Evolutionary conservation across 2,329 filamentous ascomycete genomes (phyloP).

Genomic region (Cercospora sp.): DNA sequence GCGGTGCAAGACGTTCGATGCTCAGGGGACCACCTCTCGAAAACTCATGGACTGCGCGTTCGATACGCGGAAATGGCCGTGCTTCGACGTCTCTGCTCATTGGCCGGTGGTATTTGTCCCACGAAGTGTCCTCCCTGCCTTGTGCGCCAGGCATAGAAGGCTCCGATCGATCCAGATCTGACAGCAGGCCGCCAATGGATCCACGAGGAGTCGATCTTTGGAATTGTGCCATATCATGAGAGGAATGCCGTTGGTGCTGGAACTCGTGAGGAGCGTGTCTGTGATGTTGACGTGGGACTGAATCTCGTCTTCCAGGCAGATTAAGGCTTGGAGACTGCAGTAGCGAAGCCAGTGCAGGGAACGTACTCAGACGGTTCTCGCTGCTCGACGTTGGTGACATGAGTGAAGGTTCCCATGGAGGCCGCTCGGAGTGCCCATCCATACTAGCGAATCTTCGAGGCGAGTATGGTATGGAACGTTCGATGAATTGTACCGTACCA

Average conservation of each 20-base stretch:
- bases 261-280: constrained; percentile 2
- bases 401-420: constrained; percentile 6
- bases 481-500: constrained; percentile 7
- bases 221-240: neutral
- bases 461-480: constrained; percentile 12
- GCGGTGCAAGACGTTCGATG: constrained; percentile 22
- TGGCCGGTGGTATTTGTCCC: constrained; percentile 23
- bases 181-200: neutral
- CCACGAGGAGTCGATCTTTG: neutral
- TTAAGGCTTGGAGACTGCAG: constrained; percentile 4
- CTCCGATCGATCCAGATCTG: constrained; percentile 10
- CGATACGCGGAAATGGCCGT: constrained; percentile 1
- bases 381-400: constrained; percentile 12
- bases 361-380: constrained; percentile 3
- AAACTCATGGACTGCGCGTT: constrained; percentile 23
- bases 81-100: constrained; percentile 14
- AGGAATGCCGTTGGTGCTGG: constrained; percentile 14
- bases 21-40: constrained; percentile 23
- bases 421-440: constrained; percentile 7
- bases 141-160: constrained; percentile 11
- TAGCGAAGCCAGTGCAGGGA: neutral
- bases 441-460: neutral
- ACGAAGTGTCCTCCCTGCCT: constrained; percentile 14
- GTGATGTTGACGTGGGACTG: constrained; percentile 10
- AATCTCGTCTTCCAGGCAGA: neutral